Evolutionary conservation across 1,139 yeast genomes (phyloP).

Genomic region (Magnusiomyces fungicola): DNA sequence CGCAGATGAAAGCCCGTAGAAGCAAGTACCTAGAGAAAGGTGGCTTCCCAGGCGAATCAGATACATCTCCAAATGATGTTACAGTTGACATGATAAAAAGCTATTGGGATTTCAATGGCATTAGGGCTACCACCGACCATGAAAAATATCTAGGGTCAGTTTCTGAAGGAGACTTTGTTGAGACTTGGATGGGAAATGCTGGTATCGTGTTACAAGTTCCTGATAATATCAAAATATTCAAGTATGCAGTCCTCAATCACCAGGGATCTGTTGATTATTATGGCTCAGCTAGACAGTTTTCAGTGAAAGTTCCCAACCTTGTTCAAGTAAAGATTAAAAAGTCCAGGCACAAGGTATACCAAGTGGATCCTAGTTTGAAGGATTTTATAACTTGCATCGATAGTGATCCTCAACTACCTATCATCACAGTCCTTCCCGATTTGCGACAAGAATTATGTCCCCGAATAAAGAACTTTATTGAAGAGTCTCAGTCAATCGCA

Average conservation of each 20-base stretch:
- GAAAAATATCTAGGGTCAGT: conserved; percentile 11
- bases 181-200: conserved; percentile 10
- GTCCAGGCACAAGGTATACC: background rate
- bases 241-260: conserved; percentile 13
- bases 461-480: conserved; percentile 7
- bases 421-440: conserved; percentile 8
- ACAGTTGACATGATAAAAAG: too few species aligned
- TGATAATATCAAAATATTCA: conserved; percentile 8
- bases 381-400: conserved; percentile 10
- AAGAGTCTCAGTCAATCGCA: conserved; percentile 6
- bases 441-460: conserved; percentile 12
- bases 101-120: background rate
- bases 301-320: conserved; percentile 13
- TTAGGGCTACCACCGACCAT: conserved; percentile 8
- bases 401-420: conserved; percentile 9
- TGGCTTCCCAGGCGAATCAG: too few species aligned
- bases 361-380: conserved; percentile 1
- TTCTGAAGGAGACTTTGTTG: conserved; percentile 13
- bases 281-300: conserved; percentile 3
- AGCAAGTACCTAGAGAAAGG: too few species aligned
- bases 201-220: conserved; percentile 14
- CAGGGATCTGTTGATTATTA: conserved; percentile 10
- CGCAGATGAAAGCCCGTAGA: too few species aligned
- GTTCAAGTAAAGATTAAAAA: too few species aligned
- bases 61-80: too few species aligned